A percentile compares a stretch with the other conserved stretches of the same genome.
Conservation (phyloP, 2,329 filamentous ascomycete species). For the Penicillium vulpinum region DNA sequence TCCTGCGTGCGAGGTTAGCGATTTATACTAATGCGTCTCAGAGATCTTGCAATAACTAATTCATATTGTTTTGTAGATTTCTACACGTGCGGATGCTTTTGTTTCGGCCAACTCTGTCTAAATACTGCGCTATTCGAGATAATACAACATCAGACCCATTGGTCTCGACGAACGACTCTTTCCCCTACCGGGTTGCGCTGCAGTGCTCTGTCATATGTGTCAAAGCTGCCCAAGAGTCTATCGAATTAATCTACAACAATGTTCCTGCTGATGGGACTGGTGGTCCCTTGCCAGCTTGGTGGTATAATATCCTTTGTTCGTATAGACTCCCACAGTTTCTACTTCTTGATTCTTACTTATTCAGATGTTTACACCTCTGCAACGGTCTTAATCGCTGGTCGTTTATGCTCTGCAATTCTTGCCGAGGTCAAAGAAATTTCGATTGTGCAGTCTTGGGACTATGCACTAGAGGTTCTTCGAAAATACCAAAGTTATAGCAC, state of each 20-base stretch:
- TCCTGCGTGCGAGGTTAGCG: conserved; percentile 34
- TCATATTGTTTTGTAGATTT: conserved; percentile 21
- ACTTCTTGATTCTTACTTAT: conserved; percentile 5
- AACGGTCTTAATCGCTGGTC: conserved; percentile 36
- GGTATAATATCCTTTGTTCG: conserved; percentile 41
- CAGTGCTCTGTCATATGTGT: conserved; percentile 41
- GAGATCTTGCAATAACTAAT: not conserved
- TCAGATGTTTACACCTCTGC: conserved; percentile 39
- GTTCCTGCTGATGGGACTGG: conserved; percentile 29
- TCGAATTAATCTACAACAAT: conserved; percentile 33
- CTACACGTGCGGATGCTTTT: conserved; percentile 37
- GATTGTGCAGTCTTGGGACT: conserved; percentile 30
- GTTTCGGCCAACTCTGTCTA: conserved; percentile 34
- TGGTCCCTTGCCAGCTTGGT: conserved; percentile 38
- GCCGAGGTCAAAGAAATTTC: conserved; percentile 27
- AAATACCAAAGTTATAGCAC: conserved; percentile 35
- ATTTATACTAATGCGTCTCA: not conserved
- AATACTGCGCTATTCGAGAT: conserved; percentile 33
- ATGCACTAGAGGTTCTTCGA: conserved; percentile 31
- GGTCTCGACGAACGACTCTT: conserved; percentile 27
- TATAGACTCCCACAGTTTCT: not conserved
- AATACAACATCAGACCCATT: conserved; percentile 17
- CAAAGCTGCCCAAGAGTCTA: conserved; percentile 34
- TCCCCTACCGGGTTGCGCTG: conserved; percentile 34
- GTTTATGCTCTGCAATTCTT: conserved; percentile 30